phyloP scores from a whole-genome alignment of 2,329 filamentous ascomycete species.

The Colletotrichum musicola region DNA sequence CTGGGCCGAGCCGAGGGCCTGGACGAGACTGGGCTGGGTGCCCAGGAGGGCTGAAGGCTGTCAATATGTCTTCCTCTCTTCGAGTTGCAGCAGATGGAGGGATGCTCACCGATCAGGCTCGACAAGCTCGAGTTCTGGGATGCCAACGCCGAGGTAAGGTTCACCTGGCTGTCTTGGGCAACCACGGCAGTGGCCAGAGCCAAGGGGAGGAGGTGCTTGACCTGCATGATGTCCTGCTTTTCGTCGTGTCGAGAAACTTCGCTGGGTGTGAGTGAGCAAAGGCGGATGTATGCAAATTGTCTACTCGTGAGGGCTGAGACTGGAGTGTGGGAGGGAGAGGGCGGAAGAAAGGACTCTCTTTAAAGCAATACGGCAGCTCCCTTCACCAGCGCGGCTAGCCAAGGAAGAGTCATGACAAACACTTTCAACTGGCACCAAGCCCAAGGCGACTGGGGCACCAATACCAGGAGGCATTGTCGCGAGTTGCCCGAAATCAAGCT shows the following conservation, averaged over 20 bases:
- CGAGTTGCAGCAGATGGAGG: neutral
- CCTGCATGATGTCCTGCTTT: slow-evolving; percentile 25
- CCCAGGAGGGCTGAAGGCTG: slow-evolving; percentile 41
- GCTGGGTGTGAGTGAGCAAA: neutral
- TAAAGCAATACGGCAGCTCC: slow-evolving; percentile 16
- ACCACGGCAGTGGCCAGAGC: slow-evolving; percentile 41
- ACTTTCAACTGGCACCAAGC: neutral
- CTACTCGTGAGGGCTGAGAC: neutral
- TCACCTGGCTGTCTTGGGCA: slow-evolving; percentile 37
- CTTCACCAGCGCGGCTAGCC: neutral
- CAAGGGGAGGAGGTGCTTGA: slow-evolving; percentile 35
- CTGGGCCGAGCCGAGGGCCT: slow-evolving; percentile 23
- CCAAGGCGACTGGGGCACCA: slow-evolving; percentile 1
- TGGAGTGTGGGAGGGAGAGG: neutral
- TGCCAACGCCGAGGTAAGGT: slow-evolving; percentile 43
- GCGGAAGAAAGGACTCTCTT: slow-evolving; percentile 1
- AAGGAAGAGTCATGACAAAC: slow-evolving; percentile 18
- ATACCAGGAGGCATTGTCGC: slow-evolving; percentile 9
- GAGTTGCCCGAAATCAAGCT: slow-evolving; percentile 21
- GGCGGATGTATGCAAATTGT: neutral
- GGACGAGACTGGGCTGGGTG: slow-evolving; percentile 38
- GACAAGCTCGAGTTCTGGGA: slow-evolving; percentile 47
- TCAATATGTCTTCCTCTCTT: neutral
- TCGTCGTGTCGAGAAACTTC: neutral
- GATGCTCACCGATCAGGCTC: slow-evolving; percentile 40